phyloP scores from a whole-genome alignment of 164 flowering plant genomes.

The Buxus sempervirens region DNA sequence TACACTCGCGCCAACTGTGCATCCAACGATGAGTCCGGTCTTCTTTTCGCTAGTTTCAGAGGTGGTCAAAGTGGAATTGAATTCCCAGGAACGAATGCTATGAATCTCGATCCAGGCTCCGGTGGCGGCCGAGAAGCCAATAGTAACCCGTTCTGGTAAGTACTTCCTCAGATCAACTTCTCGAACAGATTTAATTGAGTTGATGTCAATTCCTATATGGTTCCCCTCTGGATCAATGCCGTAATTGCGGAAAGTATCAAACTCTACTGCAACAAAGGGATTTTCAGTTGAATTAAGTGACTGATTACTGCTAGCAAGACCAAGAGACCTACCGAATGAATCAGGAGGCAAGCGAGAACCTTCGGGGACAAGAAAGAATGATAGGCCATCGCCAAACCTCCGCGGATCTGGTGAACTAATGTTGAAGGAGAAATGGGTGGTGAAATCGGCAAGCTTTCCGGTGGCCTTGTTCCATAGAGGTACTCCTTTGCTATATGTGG shows the following conservation, averaged over 20 bases:
- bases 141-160: slow-evolving; percentile 13
- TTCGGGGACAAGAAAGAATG: slow-evolving; percentile 26
- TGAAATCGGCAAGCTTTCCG: slow-evolving; percentile 23
- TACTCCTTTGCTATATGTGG: neutral
- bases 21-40: neutral
- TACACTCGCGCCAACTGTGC: neutral
- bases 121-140: slow-evolving; percentile 21
- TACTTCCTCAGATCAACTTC: neutral
- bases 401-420: neutral
- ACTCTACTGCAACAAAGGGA: slow-evolving; percentile 32
- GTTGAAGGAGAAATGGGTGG: slow-evolving; percentile 28
- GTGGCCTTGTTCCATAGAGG: slow-evolving; percentile 14
- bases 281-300: slow-evolving; percentile 3
- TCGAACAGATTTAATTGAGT: slow-evolving; percentile 10
- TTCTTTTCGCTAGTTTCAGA: neutral
- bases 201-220: slow-evolving; percentile 28
- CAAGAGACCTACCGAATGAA: slow-evolving; percentile 30
- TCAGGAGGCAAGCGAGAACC: slow-evolving; percentile 16
- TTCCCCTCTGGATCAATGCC: neutral
- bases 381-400: neutral
- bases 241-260: slow-evolving; percentile 15
- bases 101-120: neutral
- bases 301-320: slow-evolving; percentile 5
- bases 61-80: neutral
- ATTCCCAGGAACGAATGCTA: slow-evolving; percentile 14